Evolutionary conservation across 2,329 filamentous ascomycete species (phyloP).

Genomic region (Gaeumannomyces sp.): DNA sequence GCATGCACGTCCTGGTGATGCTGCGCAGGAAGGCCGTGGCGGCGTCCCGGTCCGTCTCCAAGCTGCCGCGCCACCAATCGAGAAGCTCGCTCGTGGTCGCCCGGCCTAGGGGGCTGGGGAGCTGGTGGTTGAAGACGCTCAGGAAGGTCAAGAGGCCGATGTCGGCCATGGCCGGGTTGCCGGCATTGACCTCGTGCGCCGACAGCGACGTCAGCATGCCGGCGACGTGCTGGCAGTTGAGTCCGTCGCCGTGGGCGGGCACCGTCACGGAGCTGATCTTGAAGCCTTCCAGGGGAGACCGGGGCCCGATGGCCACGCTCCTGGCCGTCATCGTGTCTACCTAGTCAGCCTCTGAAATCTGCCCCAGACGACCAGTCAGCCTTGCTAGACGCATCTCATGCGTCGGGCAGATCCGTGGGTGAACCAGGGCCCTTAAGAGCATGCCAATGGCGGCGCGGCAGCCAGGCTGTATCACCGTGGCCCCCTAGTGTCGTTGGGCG

Average conservation of each 20-base stretch:
- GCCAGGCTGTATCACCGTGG: not conserved
- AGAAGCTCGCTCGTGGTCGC: not conserved
- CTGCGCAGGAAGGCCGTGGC: not conserved
- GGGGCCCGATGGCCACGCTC: not conserved
- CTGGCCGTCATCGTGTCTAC: not conserved
- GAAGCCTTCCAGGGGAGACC: not conserved
- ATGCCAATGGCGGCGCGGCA: too few species aligned
- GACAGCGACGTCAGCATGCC: slow-evolving; percentile 1
- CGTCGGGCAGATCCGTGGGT: not conserved
- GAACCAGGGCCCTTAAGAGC: not conserved
- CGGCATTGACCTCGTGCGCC: not conserved
- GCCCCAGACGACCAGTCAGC: not conserved
- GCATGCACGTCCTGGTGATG: not conserved
- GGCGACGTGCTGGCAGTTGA: not conserved
- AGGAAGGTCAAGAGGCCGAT: not conserved
- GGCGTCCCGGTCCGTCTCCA: not conserved
- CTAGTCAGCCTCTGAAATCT: not conserved
- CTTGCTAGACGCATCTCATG: not conserved
- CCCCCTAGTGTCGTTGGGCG: too few species aligned
- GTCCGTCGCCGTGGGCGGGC: not conserved
- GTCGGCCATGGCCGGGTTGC: slow-evolving; percentile 4
- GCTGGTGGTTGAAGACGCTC: not conserved
- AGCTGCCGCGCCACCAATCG: not conserved
- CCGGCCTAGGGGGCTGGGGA: not conserved
- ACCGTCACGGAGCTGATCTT: not conserved